Conservation (phyloP, 768 basidiomycete genomes). For the Leccinum truebloodii region DNA sequence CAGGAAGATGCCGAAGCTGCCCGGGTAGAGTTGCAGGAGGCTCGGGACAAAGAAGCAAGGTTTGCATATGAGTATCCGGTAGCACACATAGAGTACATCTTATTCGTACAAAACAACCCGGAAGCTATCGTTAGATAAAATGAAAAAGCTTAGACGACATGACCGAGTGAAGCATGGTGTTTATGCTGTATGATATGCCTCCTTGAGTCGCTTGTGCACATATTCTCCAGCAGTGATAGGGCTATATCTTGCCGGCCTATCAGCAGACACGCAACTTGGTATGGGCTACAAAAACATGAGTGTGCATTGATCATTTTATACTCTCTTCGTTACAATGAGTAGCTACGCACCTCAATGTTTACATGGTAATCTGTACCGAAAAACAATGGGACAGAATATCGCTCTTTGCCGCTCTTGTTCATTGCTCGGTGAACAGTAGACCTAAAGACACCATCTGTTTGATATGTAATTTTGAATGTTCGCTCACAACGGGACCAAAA, state of each 20-base stretch:
- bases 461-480: neutral
- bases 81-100: conserved; percentile 18
- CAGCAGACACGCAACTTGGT: conserved; percentile 49
- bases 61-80: conserved; percentile 29
- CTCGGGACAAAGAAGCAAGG: conserved; percentile 21
- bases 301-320: neutral
- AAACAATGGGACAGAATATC: conserved; percentile 89
- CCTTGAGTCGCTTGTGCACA: conserved; percentile 70
- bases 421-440: conserved; percentile 87
- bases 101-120: too few relatives aligned
- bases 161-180: too few relatives aligned
- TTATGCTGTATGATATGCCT: conserved; percentile 29
- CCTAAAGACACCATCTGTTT: conserved; percentile 82
- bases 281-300: conserved; percentile 34
- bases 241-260: conserved; percentile 65
- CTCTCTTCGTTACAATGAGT: neutral
- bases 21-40: conserved; percentile 21
- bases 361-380: conserved; percentile 91
- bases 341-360: conserved; percentile 59
- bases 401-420: conserved; percentile 65
- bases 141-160: neutral
- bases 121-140: neutral
- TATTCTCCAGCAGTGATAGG: conserved; percentile 81
- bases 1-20: conserved; percentile 36
- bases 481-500: neutral